Evolutionary conservation across 306 rosid species (phyloP), one percentile per base, ranked within the genome.

Genomic region (Cucurbita ficifolia): DNA sequence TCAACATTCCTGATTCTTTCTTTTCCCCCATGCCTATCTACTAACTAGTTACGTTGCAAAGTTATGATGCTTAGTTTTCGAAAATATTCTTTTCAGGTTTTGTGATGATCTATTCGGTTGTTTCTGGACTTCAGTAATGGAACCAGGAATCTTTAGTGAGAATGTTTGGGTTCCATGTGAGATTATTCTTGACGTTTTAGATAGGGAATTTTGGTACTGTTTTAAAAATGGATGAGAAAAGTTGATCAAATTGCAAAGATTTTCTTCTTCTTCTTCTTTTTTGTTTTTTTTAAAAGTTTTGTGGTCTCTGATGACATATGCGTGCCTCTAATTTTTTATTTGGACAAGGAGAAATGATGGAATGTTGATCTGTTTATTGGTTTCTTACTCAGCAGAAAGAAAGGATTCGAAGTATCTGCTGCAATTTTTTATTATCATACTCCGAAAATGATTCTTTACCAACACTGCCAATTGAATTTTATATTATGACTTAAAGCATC

Each of bases 391-490:
- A 43, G 72, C 72, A 42, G 14, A 17, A 13, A 33, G 29, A 21
- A 65, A 65, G 35, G 72, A 65, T 65, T 18, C 52, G 53, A 6
- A 65, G 72, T n/a, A 65, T 65, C 71, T 65, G 38, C 53, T 43
- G 50, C 53, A 10, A 33, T 19, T 19, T 42, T 19, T 19, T 42
- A 13, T 19, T 40, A 42, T 65, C 72, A 39, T 63, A 63, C 18
- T 38, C 24, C 10, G 16, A 63, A 63, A 63, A 63, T 18, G 50
- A 46, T 10, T 43, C 54, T 46, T 42, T 42, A 65, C 36, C 50
- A 10, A 46, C 18, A 46, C 39, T 68, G 42, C 38, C 53, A 18
- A 19, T 40, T 4, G 19, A 43, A 18, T 65, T 19, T 42, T 19
- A 43, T 42, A 42, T 19, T 4, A 2, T 65, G 72, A 10, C 38